Evolutionary conservation across 352 stramenopile species (phyloP).

Genomic region (Globisporangium spinosum): DNA sequence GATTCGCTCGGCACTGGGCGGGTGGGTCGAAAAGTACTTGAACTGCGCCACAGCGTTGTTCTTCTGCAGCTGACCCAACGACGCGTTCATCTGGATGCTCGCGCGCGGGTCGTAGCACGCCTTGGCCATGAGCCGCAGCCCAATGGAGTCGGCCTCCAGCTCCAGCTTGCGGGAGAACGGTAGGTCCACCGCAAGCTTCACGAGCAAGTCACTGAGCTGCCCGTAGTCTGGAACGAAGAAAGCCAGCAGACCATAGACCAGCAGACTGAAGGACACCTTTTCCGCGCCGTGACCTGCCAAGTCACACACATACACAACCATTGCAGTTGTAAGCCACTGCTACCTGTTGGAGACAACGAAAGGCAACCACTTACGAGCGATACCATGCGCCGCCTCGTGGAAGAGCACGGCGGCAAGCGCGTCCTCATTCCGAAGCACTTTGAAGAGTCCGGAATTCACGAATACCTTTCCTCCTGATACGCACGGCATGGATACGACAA

Average conservation of each 20-base stretch:
- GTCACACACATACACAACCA: constrained; percentile 3
- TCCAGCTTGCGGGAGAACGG: constrained; percentile 55
- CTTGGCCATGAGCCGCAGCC: constrained; percentile 50
- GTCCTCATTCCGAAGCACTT: constrained; percentile 58
- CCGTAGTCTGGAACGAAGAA: constrained; percentile 53
- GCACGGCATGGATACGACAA: background rate
- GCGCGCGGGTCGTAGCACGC: constrained; percentile 55
- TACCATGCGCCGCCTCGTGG: constrained; percentile 64
- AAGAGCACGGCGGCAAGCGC: constrained; percentile 63
- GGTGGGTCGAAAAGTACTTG: constrained; percentile 80
- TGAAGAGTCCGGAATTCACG: constrained; percentile 71
- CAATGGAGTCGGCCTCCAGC: constrained; percentile 52
- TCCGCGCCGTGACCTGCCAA: constrained; percentile 58
- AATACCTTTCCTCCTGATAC: constrained; percentile 56
- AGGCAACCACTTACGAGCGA: constrained; percentile 42
- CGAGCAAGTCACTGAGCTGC: constrained; percentile 51
- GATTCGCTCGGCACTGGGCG: constrained; percentile 60
- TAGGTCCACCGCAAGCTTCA: constrained; percentile 50
- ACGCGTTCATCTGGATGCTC: constrained; percentile 53
- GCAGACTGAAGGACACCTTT: constrained; percentile 62
- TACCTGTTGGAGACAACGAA: too few species aligned
- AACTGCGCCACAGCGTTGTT: constrained; percentile 21
- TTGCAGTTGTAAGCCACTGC: too few species aligned
- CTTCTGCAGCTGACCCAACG: constrained; percentile 28
- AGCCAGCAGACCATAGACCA: constrained; percentile 50